phyloP scores from a whole-genome alignment of 176 grass and related monocot genomes.

The Oryza australiensis region DNA sequence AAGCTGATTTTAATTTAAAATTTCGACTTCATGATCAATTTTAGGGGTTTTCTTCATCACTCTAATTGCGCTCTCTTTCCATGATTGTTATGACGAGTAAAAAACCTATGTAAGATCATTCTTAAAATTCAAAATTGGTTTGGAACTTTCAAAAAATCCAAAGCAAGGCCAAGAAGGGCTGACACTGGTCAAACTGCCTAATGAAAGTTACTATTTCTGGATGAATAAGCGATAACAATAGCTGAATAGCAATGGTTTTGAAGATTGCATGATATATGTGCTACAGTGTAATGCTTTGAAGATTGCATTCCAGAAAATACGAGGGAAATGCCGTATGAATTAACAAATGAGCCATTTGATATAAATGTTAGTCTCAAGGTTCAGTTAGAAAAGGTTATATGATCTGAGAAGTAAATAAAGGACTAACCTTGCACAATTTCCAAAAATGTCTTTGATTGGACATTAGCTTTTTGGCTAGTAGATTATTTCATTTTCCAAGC shows the following conservation, averaged over 20 bases:
- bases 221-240: neutral
- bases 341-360: neutral
- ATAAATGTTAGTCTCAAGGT: neutral
- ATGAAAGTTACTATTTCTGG: conserved; percentile 16
- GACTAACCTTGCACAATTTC: neutral
- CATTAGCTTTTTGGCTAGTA: neutral
- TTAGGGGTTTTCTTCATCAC: neutral
- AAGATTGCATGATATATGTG: neutral
- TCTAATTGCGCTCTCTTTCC: neutral
- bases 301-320: conserved; percentile 10
- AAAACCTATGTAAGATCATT: too few relatives aligned
- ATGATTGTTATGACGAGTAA: neutral
- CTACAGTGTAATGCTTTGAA: neutral
- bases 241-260: neutral
- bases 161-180: neutral
- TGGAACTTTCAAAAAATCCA: too few relatives aligned
- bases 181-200: neutral
- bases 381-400: neutral
- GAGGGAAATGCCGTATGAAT: neutral
- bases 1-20: neutral
- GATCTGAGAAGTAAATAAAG: neutral
- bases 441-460: conserved; percentile 18
- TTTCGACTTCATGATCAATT: neutral
- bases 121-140: too few relatives aligned
- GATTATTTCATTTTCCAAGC: conserved; percentile 26